Evolutionary conservation across 202 grass and related monocot species (phyloP).

Genomic region (Eragrostis tef): DNA sequence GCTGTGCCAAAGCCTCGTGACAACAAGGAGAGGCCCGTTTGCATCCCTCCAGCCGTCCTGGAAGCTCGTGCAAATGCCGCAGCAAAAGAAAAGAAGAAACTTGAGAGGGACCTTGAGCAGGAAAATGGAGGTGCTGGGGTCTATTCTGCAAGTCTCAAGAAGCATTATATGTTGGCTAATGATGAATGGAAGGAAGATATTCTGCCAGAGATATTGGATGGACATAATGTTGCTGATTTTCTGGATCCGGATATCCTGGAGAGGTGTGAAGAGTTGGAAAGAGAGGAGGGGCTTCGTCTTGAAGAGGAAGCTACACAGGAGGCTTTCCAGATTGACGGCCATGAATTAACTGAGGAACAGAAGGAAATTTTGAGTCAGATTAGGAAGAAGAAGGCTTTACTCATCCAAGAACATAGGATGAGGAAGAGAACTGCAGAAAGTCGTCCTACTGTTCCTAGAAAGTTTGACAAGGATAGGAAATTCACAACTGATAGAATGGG

Average conservation of each 20-base stretch:
- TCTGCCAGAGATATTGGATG: slow-evolving; percentile 92
- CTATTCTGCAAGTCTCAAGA: slow-evolving; percentile 83
- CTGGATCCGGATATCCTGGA: slow-evolving; percentile 86
- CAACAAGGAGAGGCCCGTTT: slow-evolving; percentile 75
- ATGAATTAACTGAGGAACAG: slow-evolving; percentile 70
- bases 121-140: slow-evolving; percentile 96
- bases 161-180: slow-evolving; percentile 77
- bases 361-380: slow-evolving; percentile 70
- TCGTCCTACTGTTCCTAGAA: slow-evolving; percentile 91
- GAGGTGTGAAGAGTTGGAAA: slow-evolving; percentile 83
- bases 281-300: slow-evolving; percentile 80
- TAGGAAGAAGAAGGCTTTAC: slow-evolving; percentile 73
- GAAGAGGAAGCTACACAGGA: slow-evolving; percentile 61
- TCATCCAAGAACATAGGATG: slow-evolving; percentile 89
- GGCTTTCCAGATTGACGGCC: slow-evolving; percentile 76
- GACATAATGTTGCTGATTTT: slow-evolving; percentile 92
- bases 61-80: slow-evolving; percentile 65
- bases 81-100: slow-evolving; percentile 76
- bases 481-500: slow-evolving; percentile 79
- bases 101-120: slow-evolving; percentile 86
- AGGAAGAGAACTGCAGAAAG: slow-evolving; percentile 94
- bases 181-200: slow-evolving; percentile 94
- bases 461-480: slow-evolving; percentile 88
- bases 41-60: slow-evolving; percentile 72
- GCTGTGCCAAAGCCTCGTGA: slow-evolving; percentile 88